A percentile compares a stretch with the other conserved stretches of the same genome.
These are phyloP conservation scores for Paecilomyces dactylethromorphus DNA, from an alignment of 2,329 filamentous ascomycete species.

Conservation along the genomic window DNA sequence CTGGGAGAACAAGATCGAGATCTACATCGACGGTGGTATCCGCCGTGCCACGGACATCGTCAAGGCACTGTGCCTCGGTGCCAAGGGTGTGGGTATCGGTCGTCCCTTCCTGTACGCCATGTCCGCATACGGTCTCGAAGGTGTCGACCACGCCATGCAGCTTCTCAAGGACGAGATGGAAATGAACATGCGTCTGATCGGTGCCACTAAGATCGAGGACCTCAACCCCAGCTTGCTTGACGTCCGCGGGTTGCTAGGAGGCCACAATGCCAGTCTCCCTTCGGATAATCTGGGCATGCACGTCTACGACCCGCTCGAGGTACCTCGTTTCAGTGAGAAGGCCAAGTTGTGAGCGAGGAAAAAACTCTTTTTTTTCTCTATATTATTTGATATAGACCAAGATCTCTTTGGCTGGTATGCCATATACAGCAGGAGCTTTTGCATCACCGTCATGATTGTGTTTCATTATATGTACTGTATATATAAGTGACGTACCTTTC, in stretches of 20 bases:
- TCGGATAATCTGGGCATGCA: slow-evolving; percentile 53
- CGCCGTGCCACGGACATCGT: slow-evolving; percentile 88
- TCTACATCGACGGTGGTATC: slow-evolving; percentile 87
- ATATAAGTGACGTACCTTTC: not conserved
- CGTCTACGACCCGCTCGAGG: slow-evolving; percentile 51
- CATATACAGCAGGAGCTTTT: not conserved
- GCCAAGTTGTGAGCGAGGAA: slow-evolving; percentile 28
- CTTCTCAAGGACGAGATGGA: slow-evolving; percentile 93
- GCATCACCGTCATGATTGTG: not conserved
- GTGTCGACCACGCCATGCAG: slow-evolving; percentile 89
- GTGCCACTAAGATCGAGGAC: slow-evolving; percentile 66
- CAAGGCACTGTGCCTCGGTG: slow-evolving; percentile 89
- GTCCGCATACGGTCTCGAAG: slow-evolving; percentile 79
- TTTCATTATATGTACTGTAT: not conserved
- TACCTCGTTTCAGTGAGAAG: slow-evolving; percentile 45
- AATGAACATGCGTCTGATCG: slow-evolving; percentile 97
- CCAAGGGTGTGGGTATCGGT: slow-evolving; percentile 87
- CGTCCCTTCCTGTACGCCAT: slow-evolving; percentile 94
- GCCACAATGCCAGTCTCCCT: slow-evolving; percentile 54
- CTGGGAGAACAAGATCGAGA: slow-evolving; percentile 69
- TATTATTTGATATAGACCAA: not conserved
- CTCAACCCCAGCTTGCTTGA: slow-evolving; percentile 78
- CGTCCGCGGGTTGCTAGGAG: slow-evolving; percentile 56
- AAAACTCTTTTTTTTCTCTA: not conserved
- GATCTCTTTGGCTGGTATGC: not conserved